Percentiles rank a stretch among this genome's conserved stretches.
Evolutionary conservation across 2,329 filamentous ascomycete genomes (phyloP).

Genomic region (Amauroascus verrucosus): DNA sequence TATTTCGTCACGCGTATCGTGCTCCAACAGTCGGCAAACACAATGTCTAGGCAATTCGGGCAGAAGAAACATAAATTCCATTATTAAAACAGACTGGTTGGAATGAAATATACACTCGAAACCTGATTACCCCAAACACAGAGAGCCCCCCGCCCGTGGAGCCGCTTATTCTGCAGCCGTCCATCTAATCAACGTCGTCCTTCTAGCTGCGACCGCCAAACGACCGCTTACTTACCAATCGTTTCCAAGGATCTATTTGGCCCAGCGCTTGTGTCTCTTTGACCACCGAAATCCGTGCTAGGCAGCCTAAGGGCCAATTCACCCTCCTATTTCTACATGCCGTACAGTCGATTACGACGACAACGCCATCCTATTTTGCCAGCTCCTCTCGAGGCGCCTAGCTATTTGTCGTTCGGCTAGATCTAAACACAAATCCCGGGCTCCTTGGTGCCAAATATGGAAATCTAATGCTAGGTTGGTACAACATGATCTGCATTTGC

Average conservation of each 20-base stretch:
- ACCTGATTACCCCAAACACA: background rate
- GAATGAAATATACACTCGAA: background rate
- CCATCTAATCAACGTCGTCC: constrained; percentile 7
- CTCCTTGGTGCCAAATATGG: constrained; percentile 11
- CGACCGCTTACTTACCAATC: constrained; percentile 10
- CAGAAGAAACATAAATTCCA: background rate
- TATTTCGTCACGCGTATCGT: background rate
- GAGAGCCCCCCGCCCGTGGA: constrained; percentile 1
- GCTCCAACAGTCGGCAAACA: background rate
- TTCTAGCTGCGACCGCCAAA: constrained; percentile 8
- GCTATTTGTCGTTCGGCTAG: constrained; percentile 2
- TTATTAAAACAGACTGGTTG: background rate
- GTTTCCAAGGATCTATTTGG: background rate
- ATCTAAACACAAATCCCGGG: background rate
- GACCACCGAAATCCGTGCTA: constrained; percentile 3
- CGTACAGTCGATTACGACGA: background rate
- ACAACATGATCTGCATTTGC: constrained; percentile 7
- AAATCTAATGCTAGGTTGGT: constrained; percentile 8
- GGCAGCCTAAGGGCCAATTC: constrained; percentile 3
- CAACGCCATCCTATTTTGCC: background rate
- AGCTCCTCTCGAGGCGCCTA: constrained; percentile 8
- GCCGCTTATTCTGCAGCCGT: constrained; percentile 9
- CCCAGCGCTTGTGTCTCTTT: constrained; percentile 7
- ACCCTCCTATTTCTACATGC: constrained; percentile 1
- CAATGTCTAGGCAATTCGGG: background rate